phyloP scores from a whole-genome alignment of 371 early-diverging fungal genomes.

The Mucor saturninus region DNA sequence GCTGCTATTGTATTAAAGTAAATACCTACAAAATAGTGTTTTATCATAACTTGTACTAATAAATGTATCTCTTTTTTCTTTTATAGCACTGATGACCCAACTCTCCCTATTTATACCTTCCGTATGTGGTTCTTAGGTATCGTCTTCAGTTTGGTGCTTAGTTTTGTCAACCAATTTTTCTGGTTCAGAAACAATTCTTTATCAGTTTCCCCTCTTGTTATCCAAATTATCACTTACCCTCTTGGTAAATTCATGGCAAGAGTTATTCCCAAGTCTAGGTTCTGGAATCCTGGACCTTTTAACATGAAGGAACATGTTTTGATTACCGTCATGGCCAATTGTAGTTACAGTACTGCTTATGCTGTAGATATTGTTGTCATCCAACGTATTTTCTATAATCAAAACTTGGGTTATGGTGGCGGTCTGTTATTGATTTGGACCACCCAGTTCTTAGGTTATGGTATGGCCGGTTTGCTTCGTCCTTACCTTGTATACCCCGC shows the following conservation, averaged over 20 bases:
- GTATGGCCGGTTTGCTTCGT: constrained; percentile 81
- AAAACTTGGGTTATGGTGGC: constrained; percentile 65
- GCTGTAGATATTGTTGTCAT: constrained; percentile 77
- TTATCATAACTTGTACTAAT: not conserved
- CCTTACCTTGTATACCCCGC: constrained; percentile 82
- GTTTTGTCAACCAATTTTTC: constrained; percentile 80
- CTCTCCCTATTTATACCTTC: constrained; percentile 75
- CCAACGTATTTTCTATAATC: constrained; percentile 66
- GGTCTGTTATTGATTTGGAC: constrained; percentile 66
- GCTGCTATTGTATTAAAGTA: constrained; percentile 62
- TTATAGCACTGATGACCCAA: constrained; percentile 65
- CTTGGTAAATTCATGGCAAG: constrained; percentile 68
- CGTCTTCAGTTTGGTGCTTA: constrained; percentile 60
- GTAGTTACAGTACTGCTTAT: constrained; percentile 64
- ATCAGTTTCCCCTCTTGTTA: constrained; percentile 52
- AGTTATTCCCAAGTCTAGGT: constrained; percentile 55
- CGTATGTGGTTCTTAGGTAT: constrained; percentile 75
- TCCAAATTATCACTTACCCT: constrained; percentile 68
- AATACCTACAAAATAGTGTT: not conserved
- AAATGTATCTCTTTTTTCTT: constrained; percentile 12
- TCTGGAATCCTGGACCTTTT: constrained; percentile 86
- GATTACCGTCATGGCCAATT: constrained; percentile 70
- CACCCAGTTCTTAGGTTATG: constrained; percentile 82
- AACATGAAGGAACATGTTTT: constrained; percentile 88
- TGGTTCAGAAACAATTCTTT: constrained; percentile 69